These are phyloP conservation scores for Trichosporon coremiiforme DNA, from an alignment of 1,284 basidiomycete genomes.

Conservation along the genomic window DNA sequence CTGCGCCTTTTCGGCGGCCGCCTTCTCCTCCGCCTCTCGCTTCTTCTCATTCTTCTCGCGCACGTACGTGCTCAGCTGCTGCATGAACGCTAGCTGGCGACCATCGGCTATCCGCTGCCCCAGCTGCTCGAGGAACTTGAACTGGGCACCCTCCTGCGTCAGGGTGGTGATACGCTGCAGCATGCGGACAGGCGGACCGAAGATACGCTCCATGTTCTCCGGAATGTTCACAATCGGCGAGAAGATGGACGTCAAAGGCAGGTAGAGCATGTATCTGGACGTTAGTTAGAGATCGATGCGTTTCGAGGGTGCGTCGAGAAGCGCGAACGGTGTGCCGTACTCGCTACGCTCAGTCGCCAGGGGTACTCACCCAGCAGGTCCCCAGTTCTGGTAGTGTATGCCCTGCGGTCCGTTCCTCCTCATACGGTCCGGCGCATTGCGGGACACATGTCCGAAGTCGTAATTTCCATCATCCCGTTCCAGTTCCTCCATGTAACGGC, in stretches of 20 bases:
- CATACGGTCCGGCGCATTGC: slow-evolving; percentile 30
- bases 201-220: slow-evolving; percentile 29
- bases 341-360: no score
- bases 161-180: slow-evolving; percentile 36
- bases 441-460: slow-evolving; percentile 45
- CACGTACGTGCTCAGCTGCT: not conserved
- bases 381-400: slow-evolving; percentile 47
- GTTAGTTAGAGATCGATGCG: slow-evolving; percentile 8
- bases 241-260: slow-evolving; percentile 45
- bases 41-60: not conserved
- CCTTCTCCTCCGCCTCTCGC: not conserved
- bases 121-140: not conserved
- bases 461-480: slow-evolving; percentile 49
- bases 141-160: slow-evolving; percentile 44
- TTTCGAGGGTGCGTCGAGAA: no score
- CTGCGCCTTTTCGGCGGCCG: not conserved
- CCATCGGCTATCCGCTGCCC: not conserved
- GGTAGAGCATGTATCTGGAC: slow-evolving; percentile 41
- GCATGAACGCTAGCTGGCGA: not conserved
- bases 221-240: slow-evolving; percentile 40
- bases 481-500: slow-evolving; percentile 54
- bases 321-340: no score
- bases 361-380: slow-evolving; percentile 47
- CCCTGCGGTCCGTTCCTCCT: slow-evolving; percentile 29
- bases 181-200: slow-evolving; percentile 39